These are phyloP conservation scores for Trichoderma brevicompactum DNA, from an alignment of 2,329 filamentous ascomycete genomes.

Conservation along the genomic window DNA sequence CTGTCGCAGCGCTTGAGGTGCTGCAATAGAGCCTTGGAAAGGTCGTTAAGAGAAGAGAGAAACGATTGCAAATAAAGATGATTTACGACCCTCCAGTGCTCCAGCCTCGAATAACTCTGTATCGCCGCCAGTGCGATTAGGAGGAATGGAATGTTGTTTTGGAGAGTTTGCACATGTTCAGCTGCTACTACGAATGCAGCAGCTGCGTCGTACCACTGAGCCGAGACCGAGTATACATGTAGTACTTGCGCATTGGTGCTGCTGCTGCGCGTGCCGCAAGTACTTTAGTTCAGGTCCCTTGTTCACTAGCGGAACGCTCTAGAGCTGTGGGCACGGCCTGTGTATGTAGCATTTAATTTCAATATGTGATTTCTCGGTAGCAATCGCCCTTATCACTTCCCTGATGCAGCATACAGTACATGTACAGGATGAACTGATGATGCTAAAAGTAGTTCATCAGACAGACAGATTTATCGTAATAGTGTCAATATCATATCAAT, in stretches of 20 bases:
- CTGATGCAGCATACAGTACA: no score
- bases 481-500: no score
- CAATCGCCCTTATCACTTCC: no score
- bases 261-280: background rate
- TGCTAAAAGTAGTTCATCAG: no score
- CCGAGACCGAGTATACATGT: background rate
- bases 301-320: no score
- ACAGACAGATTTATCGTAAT: no score
- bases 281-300: background rate
- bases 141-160: constrained; percentile 1
- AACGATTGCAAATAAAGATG: background rate
- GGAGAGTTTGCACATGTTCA: background rate
- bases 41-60: background rate
- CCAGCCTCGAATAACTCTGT: background rate
- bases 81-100: background rate
- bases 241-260: background rate
- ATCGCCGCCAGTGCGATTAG: constrained; percentile 1
- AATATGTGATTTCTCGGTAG: no score
- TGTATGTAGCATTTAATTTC: no score
- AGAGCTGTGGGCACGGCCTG: no score
- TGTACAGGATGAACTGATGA: no score
- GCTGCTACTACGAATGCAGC: background rate
- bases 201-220: constrained; percentile 1
- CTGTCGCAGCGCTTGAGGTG: background rate
- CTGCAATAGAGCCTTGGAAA: background rate